Percentiles rank a stretch among this genome's conserved stretches.
These are phyloP conservation scores for Cutaneotrichosporon arboriforme DNA, from an alignment of 1,284 basidiomycete genomes.

Conservation along the genomic window DNA sequence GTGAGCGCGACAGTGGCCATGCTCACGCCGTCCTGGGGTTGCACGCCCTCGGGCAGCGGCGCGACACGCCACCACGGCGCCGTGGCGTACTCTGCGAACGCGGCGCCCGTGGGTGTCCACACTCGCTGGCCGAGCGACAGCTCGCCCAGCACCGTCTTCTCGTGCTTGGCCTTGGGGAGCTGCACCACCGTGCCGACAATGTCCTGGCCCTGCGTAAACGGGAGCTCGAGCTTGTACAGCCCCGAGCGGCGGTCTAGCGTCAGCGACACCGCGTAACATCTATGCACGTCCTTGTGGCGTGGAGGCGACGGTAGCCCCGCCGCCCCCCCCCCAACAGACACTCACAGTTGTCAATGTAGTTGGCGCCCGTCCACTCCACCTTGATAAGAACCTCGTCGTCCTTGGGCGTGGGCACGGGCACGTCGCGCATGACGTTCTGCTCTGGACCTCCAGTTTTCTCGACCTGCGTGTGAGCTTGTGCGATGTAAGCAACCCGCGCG, in stretches of 20 bases:
- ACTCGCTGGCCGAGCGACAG: slow-evolving; percentile 44
- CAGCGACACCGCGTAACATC: too few relatives aligned
- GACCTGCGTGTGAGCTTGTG: slow-evolving; percentile 36
- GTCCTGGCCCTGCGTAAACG: slow-evolving; percentile 74
- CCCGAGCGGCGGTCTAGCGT: slow-evolving; percentile 45
- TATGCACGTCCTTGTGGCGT: too few relatives aligned
- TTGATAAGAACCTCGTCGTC: slow-evolving; percentile 72
- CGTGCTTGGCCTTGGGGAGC: slow-evolving; percentile 57
- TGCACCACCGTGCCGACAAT: slow-evolving; percentile 62
- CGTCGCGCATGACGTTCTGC: slow-evolving; percentile 55
- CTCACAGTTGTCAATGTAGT: slow-evolving; percentile 58
- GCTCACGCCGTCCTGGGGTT: slow-evolving; percentile 63
- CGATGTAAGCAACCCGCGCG: too few relatives aligned
- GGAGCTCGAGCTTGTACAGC: slow-evolving; percentile 56
- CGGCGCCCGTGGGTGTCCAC: slow-evolving; percentile 55
- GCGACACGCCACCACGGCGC: slow-evolving; percentile 61
- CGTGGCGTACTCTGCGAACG: slow-evolving; percentile 71
- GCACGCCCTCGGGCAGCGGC: slow-evolving; percentile 52
- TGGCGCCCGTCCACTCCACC: slow-evolving; percentile 64
- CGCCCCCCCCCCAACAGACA: too few relatives aligned
- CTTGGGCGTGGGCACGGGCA: slow-evolving; percentile 60
- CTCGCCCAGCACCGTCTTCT: slow-evolving; percentile 52
- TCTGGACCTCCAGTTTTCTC: slow-evolving; percentile 65
- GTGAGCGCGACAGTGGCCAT: slow-evolving; percentile 73
- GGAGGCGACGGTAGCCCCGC: too few relatives aligned